Base-by-base conservation (phyloP, 331 rosid species). In the Rosa hybrid region DNA sequence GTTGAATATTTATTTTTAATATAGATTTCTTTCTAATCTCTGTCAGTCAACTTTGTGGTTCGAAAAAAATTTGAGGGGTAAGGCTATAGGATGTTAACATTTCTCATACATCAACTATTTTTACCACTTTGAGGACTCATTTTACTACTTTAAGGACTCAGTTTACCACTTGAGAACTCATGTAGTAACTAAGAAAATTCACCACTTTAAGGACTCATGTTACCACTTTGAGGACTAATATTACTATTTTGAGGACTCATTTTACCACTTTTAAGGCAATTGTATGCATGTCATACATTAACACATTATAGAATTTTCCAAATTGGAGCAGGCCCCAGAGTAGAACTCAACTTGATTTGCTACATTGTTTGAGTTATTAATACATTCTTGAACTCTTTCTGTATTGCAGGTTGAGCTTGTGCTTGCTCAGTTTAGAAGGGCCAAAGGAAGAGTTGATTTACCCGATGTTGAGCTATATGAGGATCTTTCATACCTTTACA, bases 341-440 rank as follows among this genome's bases (percentile, higher is more conserved):
- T 44, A 46, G 44, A 51, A 41, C 57, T 64, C 46, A 54, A 30
- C 16, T 57, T 45, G 42, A 11, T 17, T 42, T 56, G 6, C 60
- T 30, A 39, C 42, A 34, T 72, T 64, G 17, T 23, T 14, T 56
- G 53, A 71, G 54, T 54, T 78, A 27, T 56, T 67, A 57, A 51
- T 79, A 57, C 57, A 38, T 75, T 54, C 54, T 81, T 39, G 49
- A 75, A 77, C 71, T 79, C 23, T 86, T 81, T 81, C 51, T 17
- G 23, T 81, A 64, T 48, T 86, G 77, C 88, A 96, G 99, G 94
- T 93, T 81, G 99, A 96, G 76, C 92, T 96, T 63, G 98, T 96
- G 85, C 97, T 91, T 78, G 79, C 97, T 74, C 99, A 96, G 83
- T 96, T 96, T 77, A 86, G 86, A 91, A 88, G 97, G 88, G 99